Base-by-base conservation (phyloP, 2,329 filamentous ascomycete species). In the Pseudogymnoascus sp. region DNA sequence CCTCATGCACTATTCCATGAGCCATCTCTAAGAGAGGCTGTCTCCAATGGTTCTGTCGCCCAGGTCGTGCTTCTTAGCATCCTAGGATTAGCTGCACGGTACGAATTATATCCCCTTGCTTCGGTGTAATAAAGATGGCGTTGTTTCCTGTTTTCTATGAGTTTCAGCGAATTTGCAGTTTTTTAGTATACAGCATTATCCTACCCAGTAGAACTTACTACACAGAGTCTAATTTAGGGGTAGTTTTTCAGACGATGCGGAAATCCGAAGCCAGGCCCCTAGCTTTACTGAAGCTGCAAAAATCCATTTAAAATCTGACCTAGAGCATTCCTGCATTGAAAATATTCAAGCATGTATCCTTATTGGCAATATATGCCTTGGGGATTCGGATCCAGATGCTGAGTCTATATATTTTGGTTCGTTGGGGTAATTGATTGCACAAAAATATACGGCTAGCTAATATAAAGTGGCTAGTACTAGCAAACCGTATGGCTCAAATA, bases 311-410 rank as follows among this genome's bases (percentile, higher is more conserved):
- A 61, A 66, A 26, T 64, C 63, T 21, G 63, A 69, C 35, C 57
- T 72, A 7, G 70, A 71, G 44, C 63, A 67, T 33, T 65, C 71
- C 44, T 64, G 67, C 47, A 40, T 75, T 2, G 69, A 69, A n/a
- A 73, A 70, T 44, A 69, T 75, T 13, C 73, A 75, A 60, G 66
- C 73, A 10, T 71, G 70, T 63, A 72, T 76, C n/a, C 64, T 76
- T 11, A 42, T 75, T 8, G 73, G 68, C 2, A 75, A 69, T 57
- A 31, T 68, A 23, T 69, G 66, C 60, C 69, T 66, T 15, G 70
- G 69, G 9, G 64, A 73, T 21, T 64, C 65, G 17, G 65, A 73
- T 15, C 62, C 69, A 8, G 64, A 62, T 8, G 67, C 71, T 1
- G 74, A 74, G 64, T 68, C 70, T 8, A 40, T 76, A 11, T 74